A percentile compares a stretch with the other conserved stretches of the same genome.
phyloP scores from a whole-genome alignment of 2,329 filamentous ascomycete genomes.

The Cryphonectria parasitica region DNA sequence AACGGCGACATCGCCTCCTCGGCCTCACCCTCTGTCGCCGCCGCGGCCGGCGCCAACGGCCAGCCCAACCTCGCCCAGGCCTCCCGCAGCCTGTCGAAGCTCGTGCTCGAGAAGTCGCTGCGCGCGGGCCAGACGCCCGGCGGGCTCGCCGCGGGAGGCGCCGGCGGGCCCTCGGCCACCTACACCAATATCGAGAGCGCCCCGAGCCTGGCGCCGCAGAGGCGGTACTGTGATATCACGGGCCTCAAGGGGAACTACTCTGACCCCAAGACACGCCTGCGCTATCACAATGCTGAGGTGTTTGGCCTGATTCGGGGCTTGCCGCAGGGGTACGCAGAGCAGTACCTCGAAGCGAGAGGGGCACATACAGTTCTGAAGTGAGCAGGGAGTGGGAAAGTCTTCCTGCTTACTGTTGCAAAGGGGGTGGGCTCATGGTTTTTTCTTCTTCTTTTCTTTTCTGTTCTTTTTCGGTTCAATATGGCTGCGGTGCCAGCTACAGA shows the following conservation, averaged over 20 bases:
- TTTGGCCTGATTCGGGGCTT: constrained; percentile 82
- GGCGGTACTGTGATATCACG: constrained; percentile 94
- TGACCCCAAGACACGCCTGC: constrained; percentile 90
- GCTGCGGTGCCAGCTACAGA: constrained; percentile 3
- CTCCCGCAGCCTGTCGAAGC: constrained; percentile 80
- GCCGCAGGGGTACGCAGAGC: constrained; percentile 81
- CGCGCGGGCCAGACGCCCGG: constrained; percentile 41
- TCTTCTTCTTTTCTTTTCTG: neutral
- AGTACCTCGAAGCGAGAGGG: constrained; percentile 85
- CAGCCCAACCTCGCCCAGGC: constrained; percentile 84
- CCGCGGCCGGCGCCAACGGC: constrained; percentile 37
- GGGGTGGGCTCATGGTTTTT: neutral
- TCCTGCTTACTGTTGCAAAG: neutral
- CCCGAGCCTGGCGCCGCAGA: constrained; percentile 81
- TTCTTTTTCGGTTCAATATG: constrained; percentile 5
- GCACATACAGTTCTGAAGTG: constrained; percentile 94
- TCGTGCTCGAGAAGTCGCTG: constrained; percentile 84
- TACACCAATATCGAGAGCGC: constrained; percentile 95
- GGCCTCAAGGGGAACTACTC: constrained; percentile 89
- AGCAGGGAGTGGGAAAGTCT: constrained; percentile 36
- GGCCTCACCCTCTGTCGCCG: constrained; percentile 36
- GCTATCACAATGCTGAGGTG: constrained; percentile 92
- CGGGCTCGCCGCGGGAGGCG: constrained; percentile 35
- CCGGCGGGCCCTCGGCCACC: constrained; percentile 67
- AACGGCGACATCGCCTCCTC: neutral